phyloP scores from a whole-genome alignment of 176 grass and related monocot species.

The Eleusine indica region DNA sequence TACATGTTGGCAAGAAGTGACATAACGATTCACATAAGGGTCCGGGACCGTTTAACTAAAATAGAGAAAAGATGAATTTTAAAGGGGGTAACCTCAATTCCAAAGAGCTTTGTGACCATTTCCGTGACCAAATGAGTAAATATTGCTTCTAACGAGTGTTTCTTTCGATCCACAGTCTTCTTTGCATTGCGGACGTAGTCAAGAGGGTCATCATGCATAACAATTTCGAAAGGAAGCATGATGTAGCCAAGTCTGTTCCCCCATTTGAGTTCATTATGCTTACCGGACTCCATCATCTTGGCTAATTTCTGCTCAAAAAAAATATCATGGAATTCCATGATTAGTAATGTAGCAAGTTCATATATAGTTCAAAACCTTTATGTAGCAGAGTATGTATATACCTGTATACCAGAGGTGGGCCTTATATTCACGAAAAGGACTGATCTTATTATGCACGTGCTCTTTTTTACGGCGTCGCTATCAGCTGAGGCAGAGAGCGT shows the following conservation, averaged over 20 bases:
- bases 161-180: conserved; percentile 45
- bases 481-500: no score
- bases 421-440: no score
- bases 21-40: no score
- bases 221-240: conserved; percentile 39
- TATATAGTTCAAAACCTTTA: no score
- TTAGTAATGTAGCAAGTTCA: no score
- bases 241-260: conserved; percentile 56
- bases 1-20: no score
- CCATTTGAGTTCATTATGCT: conserved; percentile 37
- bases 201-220: conserved; percentile 39
- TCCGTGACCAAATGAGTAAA: conserved; percentile 32
- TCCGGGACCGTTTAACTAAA: no score
- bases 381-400: no score
- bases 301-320: conserved; percentile 29
- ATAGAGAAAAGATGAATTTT: no score
- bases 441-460: no score
- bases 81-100: conserved; percentile 33
- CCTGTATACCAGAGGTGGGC: no score
- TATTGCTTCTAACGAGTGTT: conserved; percentile 51
- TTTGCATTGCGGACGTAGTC: conserved; percentile 56
- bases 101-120: conserved; percentile 43
- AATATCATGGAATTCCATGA: no score
- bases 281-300: conserved; percentile 49
- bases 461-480: background rate